A percentile compares a stretch with the other conserved stretches of the same genome.
These are phyloP conservation scores for Yamadazyma pseudoaaseri DNA, from an alignment of 1,139 yeast genomes.

Conservation along the genomic window DNA sequence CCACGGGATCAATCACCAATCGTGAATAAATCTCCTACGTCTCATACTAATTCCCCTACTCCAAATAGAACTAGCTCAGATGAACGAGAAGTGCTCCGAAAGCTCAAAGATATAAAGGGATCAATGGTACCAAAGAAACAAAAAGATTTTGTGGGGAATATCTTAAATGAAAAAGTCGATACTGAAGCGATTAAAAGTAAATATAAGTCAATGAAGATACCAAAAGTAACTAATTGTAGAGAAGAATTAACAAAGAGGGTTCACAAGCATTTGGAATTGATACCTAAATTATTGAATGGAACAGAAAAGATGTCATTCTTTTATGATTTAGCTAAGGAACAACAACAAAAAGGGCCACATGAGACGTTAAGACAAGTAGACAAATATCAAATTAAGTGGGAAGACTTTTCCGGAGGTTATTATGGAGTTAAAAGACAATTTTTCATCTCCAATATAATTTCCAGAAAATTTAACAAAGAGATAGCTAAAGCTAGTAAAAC, in stretches of 20 bases:
- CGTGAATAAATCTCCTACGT: no score
- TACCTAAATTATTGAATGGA: constrained; percentile 47
- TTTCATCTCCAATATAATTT: constrained; percentile 41
- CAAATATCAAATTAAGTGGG: constrained; percentile 46
- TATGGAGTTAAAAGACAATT: constrained; percentile 60
- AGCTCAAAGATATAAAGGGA: not conserved
- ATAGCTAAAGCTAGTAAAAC: constrained; percentile 23
- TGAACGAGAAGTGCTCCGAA: not conserved
- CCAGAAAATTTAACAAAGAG: constrained; percentile 24
- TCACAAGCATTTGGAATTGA: constrained; percentile 25
- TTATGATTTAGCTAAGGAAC: constrained; percentile 47
- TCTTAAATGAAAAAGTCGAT: constrained; percentile 9
- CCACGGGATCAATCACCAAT: no score
- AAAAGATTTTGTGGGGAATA: constrained; percentile 1
- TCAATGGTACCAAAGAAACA: not conserved
- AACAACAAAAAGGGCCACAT: constrained; percentile 34
- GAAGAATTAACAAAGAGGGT: constrained; percentile 23
- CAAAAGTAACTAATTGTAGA: constrained; percentile 27
- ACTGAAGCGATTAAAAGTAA: constrained; percentile 18
- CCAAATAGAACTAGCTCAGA: not conserved
- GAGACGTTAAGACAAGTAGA: constrained; percentile 49
- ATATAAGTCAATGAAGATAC: constrained; percentile 22
- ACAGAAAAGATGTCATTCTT: constrained; percentile 39
- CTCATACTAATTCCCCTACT: no score
- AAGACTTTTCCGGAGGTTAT: constrained; percentile 56